These are phyloP conservation scores for Phytophthora melonis DNA, from an alignment of 352 stramenopile species.

Conservation along the genomic window DNA sequence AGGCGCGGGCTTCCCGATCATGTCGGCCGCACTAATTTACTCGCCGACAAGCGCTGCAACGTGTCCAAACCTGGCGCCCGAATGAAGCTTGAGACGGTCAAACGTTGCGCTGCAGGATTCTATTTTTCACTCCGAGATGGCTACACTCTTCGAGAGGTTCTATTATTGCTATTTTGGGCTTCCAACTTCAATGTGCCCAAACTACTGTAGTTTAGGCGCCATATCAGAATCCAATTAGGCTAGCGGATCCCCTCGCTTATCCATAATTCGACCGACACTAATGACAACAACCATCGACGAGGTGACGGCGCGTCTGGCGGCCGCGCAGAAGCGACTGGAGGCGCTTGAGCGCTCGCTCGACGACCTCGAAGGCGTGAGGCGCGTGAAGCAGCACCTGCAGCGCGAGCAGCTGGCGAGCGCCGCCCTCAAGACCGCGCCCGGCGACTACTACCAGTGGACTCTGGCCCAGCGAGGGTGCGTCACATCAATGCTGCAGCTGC, in stretches of 20 bases:
- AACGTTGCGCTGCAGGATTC: neutral
- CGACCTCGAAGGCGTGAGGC: conserved; percentile 60
- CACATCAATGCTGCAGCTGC: neutral
- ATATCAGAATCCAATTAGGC: conserved; percentile 1
- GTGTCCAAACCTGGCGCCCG: neutral
- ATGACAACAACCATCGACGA: conserved; percentile 42
- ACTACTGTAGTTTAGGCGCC: neutral
- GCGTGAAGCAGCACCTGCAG: conserved; percentile 57
- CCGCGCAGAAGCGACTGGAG: conserved; percentile 45
- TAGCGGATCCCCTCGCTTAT: neutral
- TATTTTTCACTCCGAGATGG: conserved; percentile 16
- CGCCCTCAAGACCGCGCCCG: conserved; percentile 69
- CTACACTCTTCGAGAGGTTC: conserved; percentile 4
- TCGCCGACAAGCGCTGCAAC: neutral
- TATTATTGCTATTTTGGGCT: conserved; percentile 19
- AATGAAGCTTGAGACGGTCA: conserved; percentile 6
- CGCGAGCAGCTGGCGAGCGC: conserved; percentile 61
- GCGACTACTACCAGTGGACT: conserved; percentile 83
- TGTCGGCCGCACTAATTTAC: neutral
- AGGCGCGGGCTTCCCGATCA: conserved; percentile 51
- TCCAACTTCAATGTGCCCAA: conserved; percentile 6
- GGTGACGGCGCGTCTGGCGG: conserved; percentile 42
- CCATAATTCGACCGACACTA: neutral
- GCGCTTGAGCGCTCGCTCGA: conserved; percentile 56
- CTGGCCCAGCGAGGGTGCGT: conserved; percentile 54